Evolutionary conservation across 768 basidiomycete species (phyloP).

Genomic region (Naganishia onofrii): DNA sequence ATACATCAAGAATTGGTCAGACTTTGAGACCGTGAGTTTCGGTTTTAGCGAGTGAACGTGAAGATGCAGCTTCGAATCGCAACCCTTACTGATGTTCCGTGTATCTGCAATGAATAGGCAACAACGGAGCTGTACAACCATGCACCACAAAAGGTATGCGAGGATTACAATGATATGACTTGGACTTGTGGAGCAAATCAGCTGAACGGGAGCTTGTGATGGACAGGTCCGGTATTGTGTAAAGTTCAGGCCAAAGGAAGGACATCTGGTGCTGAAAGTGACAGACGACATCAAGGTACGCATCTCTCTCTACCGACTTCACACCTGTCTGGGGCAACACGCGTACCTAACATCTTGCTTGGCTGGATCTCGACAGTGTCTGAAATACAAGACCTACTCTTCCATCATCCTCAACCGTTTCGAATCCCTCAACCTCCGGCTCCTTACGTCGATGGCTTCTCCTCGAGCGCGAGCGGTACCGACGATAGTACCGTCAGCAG

Average conservation of each 20-base stretch:
- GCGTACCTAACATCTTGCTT: not conserved
- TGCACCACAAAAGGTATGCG: conserved; percentile 69
- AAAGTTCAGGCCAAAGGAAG: conserved; percentile 83
- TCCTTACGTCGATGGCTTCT: conserved; percentile 53
- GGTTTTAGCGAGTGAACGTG: not conserved
- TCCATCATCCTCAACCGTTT: conserved; percentile 95
- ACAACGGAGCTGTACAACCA: conserved; percentile 79
- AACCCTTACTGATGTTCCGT: conserved; percentile 3
- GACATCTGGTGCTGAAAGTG: conserved; percentile 86
- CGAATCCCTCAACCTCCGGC: conserved; percentile 79
- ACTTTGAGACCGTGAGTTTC: conserved; percentile 48
- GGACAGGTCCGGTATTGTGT: conserved; percentile 79
- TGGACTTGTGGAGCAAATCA: no score
- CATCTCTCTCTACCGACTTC: conserved; percentile 35
- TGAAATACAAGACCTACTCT: conserved; percentile 94
- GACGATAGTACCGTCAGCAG: conserved; percentile 13
- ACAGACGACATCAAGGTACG: conserved; percentile 84
- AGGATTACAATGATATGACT: no score
- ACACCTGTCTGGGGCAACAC: not conserved
- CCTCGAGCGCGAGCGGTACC: conserved; percentile 3
- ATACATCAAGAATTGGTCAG: conserved; percentile 51
- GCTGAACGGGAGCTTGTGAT: no score
- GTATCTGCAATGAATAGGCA: conserved; percentile 69
- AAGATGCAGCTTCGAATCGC: not conserved
- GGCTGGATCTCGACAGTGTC: conserved; percentile 63